phyloP scores from a whole-genome alignment of 2,329 filamentous ascomycete genomes.

The Ophiostoma perfectum region DNA sequence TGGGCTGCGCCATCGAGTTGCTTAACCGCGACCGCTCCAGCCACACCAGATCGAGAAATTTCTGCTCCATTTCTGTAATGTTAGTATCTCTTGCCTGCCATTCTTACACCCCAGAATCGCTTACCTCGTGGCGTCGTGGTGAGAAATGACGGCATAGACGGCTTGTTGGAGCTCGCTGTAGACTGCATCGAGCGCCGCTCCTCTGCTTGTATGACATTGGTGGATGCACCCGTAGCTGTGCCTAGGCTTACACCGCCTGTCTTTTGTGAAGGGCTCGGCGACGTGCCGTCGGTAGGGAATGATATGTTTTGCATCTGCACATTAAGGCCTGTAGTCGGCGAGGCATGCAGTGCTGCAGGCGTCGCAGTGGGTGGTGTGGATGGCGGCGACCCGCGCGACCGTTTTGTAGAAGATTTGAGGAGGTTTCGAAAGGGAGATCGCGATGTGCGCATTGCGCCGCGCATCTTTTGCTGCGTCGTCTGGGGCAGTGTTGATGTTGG shows the following conservation, averaged over 20 bases:
- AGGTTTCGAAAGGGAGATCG: conserved; percentile 32
- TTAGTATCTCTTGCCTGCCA: conserved; percentile 36
- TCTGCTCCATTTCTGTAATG: conserved; percentile 43
- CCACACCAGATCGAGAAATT: conserved; percentile 51
- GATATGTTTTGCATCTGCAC: conserved; percentile 19
- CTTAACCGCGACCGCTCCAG: conserved; percentile 46
- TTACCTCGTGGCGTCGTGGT: conserved; percentile 38
- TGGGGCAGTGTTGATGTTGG: conserved; percentile 1
- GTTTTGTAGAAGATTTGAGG: conserved; percentile 31
- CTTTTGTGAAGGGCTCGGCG: neutral
- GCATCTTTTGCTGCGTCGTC: conserved; percentile 22
- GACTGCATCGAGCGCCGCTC: conserved; percentile 16
- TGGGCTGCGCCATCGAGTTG: conserved; percentile 37
- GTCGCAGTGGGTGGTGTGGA: conserved; percentile 15
- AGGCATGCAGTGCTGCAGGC: conserved; percentile 22
- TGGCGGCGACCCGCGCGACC: conserved; percentile 31
- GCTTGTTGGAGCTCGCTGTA: conserved; percentile 16
- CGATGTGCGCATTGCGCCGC: conserved; percentile 16
- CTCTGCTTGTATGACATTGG: neutral
- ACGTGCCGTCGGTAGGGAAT: conserved; percentile 13
- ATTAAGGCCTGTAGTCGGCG: conserved; percentile 18
- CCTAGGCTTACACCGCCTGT: neutral
- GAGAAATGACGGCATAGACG: conserved; percentile 31
- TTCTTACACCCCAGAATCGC: conserved; percentile 23
- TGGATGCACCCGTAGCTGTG: neutral